Conservation (phyloP, 192 early-diverging fungal genomes). For the Cladochytrium replicatum region DNA sequence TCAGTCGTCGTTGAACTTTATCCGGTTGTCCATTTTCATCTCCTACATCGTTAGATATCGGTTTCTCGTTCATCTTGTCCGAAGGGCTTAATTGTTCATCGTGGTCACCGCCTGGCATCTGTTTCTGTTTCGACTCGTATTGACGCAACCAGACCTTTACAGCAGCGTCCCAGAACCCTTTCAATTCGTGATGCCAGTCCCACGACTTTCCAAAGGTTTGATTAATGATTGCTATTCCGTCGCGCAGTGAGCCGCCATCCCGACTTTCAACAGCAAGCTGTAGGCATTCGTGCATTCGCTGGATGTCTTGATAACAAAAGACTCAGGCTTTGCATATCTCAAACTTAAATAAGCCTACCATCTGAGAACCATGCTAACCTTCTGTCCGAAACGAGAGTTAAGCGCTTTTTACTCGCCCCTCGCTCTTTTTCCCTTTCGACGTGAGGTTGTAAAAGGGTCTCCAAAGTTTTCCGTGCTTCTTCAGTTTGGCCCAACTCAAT, state of each 20-base stretch:
- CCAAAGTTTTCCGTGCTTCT: slow-evolving; percentile 18
- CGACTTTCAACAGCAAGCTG: slow-evolving; percentile 9
- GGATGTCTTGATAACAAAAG: background rate
- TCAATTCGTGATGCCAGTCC: slow-evolving; percentile 25
- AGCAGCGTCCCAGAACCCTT: slow-evolving; percentile 23
- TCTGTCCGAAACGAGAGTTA: slow-evolving; percentile 23
- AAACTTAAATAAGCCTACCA: too few species aligned
- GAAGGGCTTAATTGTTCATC: background rate
- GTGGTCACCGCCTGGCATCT: too few species aligned
- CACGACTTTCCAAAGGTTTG: too few species aligned
- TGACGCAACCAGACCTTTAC: slow-evolving; percentile 1
- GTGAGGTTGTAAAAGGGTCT: slow-evolving; percentile 17
- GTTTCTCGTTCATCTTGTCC: background rate
- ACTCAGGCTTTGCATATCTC: background rate
- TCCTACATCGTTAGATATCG: slow-evolving; percentile 27
- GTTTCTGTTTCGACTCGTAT: too few species aligned
- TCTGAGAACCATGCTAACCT: too few species aligned
- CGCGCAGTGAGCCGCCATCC: background rate
- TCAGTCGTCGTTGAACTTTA: slow-evolving; percentile 9
- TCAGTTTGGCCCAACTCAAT: slow-evolving; percentile 4
- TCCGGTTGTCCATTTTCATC: too few species aligned
- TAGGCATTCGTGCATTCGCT: background rate
- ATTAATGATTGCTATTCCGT: slow-evolving; percentile 18
- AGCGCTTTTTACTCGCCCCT: slow-evolving; percentile 18
- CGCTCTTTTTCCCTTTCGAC: slow-evolving; percentile 20